Percentiles rank a stretch among this genome's conserved stretches.
Conservation (phyloP, 345 rosid species). For the Noccaea bulbosa region DNA sequence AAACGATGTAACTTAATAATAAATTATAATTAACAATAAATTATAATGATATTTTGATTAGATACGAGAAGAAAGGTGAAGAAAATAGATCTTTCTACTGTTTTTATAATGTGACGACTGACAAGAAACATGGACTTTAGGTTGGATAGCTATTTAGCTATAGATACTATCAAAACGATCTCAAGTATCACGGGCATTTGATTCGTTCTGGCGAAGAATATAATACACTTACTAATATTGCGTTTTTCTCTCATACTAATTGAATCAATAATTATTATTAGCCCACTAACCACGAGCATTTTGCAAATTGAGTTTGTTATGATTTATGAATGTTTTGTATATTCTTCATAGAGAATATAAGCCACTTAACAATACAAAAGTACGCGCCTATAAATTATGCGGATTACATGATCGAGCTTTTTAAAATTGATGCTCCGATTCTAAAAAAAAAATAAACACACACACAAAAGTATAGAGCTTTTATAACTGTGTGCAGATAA, state of each 20-base stretch:
- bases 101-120: conserved; percentile 29
- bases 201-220: conserved; percentile 20
- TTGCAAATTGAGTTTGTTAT: conserved; percentile 19
- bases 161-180: conserved; percentile 17
- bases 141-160: conserved; percentile 11
- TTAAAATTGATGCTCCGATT: too few species aligned
- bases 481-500: not conserved
- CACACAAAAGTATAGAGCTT: not conserved
- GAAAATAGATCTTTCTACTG: conserved; percentile 9
- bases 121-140: conserved; percentile 22
- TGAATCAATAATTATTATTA: conserved; percentile 1
- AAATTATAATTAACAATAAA: too few species aligned
- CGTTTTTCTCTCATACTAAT: not conserved
- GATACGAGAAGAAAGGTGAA: not conserved
- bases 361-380: not conserved
- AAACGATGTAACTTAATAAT: too few species aligned
- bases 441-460: too few species aligned
- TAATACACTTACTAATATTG: not conserved
- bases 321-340: not conserved
- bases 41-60: not conserved
- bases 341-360: conserved; percentile 9
- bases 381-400: not conserved
- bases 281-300: conserved; percentile 26
- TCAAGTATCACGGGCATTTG: conserved; percentile 22
- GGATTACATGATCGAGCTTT: too few species aligned